Conservation (phyloP, 225 moss, liverwort and hornwort species). For the Polytrichum formosum region DNA sequence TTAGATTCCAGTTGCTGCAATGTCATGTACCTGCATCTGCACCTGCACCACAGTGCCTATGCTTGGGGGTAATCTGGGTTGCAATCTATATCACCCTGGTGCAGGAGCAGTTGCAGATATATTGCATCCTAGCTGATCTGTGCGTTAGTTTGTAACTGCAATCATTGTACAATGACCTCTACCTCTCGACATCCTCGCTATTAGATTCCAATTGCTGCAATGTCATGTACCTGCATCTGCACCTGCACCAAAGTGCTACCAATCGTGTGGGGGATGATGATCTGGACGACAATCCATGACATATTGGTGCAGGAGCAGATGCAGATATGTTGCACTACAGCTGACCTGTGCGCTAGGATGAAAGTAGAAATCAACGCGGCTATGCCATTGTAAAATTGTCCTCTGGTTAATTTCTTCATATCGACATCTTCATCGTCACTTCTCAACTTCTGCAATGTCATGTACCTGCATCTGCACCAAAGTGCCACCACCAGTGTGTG, state of each 20-base stretch:
- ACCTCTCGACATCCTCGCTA: neutral
- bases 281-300: neutral
- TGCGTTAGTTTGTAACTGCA: neutral
- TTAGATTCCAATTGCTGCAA: constrained; percentile 22
- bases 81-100: constrained; percentile 15
- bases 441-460: constrained; percentile 31
- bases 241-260: constrained; percentile 47
- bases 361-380: neutral
- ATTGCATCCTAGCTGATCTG: constrained; percentile 29
- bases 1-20: neutral
- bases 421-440: too few species aligned
- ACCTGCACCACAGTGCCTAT: constrained; percentile 46
- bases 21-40: constrained; percentile 58
- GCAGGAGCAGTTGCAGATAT: constrained; percentile 50
- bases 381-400: neutral
- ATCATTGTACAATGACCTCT: neutral
- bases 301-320: constrained; percentile 47
- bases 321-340: constrained; percentile 43
- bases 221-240: constrained; percentile 45
- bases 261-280: neutral
- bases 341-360: constrained; percentile 10
- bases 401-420: neutral
- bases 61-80: neutral
- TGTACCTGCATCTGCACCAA: constrained; percentile 43
- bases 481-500: constrained; percentile 10